Evolutionary conservation across 2,329 filamentous ascomycete genomes (phyloP).

Genomic region (Atkinsonella texensis): DNA sequence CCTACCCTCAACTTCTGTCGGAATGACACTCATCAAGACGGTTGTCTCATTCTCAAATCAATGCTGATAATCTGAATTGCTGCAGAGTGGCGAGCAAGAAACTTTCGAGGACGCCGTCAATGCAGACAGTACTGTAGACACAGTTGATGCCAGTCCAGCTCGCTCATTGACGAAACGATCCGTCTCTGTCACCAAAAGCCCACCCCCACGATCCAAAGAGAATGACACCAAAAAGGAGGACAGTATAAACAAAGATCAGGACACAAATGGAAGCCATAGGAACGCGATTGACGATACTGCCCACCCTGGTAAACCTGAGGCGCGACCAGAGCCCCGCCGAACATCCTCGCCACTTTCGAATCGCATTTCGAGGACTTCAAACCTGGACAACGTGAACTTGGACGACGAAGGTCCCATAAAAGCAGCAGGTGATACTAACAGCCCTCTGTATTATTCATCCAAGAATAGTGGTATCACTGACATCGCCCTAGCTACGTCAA

Average conservation of each 20-base stretch:
- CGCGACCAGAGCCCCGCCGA: constrained; percentile 13
- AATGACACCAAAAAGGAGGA: neutral
- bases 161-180: constrained; percentile 49
- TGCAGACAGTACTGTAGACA: constrained; percentile 38
- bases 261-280: constrained; percentile 9
- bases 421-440: constrained; percentile 19
- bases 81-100: constrained; percentile 21
- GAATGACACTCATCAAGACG: neutral
- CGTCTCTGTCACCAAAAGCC: constrained; percentile 22
- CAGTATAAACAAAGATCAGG: constrained; percentile 2
- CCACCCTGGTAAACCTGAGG: constrained; percentile 10
- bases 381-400: constrained; percentile 53
- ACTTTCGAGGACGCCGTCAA: constrained; percentile 74
- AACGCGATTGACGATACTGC: constrained; percentile 5
- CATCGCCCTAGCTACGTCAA: constrained; percentile 16
- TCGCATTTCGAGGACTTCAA: constrained; percentile 33
- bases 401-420: constrained; percentile 40
- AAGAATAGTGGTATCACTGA: constrained; percentile 10
- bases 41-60: neutral
- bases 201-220: constrained; percentile 9
- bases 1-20: neutral
- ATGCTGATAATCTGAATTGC: constrained; percentile 8
- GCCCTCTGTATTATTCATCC: too few species aligned
- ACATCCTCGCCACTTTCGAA: constrained; percentile 29
- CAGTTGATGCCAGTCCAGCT: constrained; percentile 50